Evolutionary conservation across 1,139 yeast genomes (phyloP).

Genomic region (Kodamaea plutei): DNA sequence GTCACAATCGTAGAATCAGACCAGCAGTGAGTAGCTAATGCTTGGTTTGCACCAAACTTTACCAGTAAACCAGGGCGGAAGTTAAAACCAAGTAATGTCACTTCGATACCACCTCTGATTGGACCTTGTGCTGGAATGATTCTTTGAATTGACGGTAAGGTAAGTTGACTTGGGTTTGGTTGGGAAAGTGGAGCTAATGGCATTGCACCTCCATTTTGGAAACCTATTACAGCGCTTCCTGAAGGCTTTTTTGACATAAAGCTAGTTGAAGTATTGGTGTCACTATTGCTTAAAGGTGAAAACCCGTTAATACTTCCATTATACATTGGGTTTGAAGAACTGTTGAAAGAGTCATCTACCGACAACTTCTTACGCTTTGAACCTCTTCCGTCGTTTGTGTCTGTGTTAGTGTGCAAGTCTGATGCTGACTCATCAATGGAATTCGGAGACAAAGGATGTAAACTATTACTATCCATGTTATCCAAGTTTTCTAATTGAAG

Average conservation of each 20-base stretch:
- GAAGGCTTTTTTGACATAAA: conserved; percentile 12
- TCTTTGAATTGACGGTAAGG: conserved; percentile 63
- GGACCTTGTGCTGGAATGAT: conserved; percentile 96
- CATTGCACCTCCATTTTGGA: conserved; percentile 9
- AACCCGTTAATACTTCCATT: conserved; percentile 41
- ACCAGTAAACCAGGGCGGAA: conserved; percentile 80
- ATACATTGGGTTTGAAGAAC: conserved; percentile 40
- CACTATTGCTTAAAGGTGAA: conserved; percentile 45
- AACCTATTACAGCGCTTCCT: neutral
- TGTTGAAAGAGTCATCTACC: conserved; percentile 40
- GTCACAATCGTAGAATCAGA: conserved; percentile 91
- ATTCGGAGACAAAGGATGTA: conserved; percentile 53
- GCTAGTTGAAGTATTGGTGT: conserved; percentile 38
- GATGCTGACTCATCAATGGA: conserved; percentile 68
- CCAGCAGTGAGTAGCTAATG: conserved; percentile 94
- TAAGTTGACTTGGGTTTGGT: conserved; percentile 14
- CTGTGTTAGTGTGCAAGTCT: conserved; percentile 44
- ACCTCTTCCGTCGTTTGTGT: conserved; percentile 26
- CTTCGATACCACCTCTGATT: conserved; percentile 91
- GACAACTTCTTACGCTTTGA: conserved; percentile 43
- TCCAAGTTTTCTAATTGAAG: conserved; percentile 3
- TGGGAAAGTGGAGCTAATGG: conserved; percentile 15
- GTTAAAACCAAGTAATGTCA: conserved; percentile 81
- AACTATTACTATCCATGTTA: conserved; percentile 5
- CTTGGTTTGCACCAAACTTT: conserved; percentile 79